Evolutionary conservation across 495 filamentous ascomycete genomes (phyloP), one percentile per base, ranked within the genome.

Genomic region (Lasiosphaeria miniovina): DNA sequence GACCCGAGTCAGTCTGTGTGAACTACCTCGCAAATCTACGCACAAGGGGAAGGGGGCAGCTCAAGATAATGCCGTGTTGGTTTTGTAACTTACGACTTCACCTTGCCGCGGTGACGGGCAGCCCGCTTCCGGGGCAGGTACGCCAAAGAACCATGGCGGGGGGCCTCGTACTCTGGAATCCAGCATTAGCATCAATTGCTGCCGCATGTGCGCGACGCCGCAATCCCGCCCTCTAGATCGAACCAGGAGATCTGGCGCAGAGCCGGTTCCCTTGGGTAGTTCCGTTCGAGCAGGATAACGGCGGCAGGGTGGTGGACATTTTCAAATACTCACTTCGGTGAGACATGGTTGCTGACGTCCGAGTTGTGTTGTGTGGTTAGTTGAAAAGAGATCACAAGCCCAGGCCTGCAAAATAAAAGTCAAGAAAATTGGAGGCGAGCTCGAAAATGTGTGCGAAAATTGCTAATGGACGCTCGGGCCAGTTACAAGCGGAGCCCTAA

Each of bases 91-190:
- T 79, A 91, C 90, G 87, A 90, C 91, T 97, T 97, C 74, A 97
- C 94, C 86, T 96, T 96, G 77, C 94, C 95, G 67, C 95, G 84
- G 80, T 99, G 93, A 73, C 94, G 85, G 77, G 92, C 84, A 66
- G 95, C 93, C 71, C 95, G 87, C 92, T 99, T 99, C 74, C 95
- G 84, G 58, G 95, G 95, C 72, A 99, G 80, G 83, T 89, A 99
- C 63, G 95, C 95, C 79, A 99, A 83, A 67, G 93, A 97, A 81
- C 93, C 95, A 84, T 99, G 95, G 71, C 95, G 90, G 74, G 95
- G 95, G 71, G 95, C 95, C 73, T 84, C 89, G 80, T 83, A 92
- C 82, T 92, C 90, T 78, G 86, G 78, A 83, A 86, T 70, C 54
- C 45, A 68, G 58, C 31, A 46, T 64, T 52, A 41, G 32, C 36